A percentile compares a stretch with the other conserved stretches of the same genome.
Evolutionary conservation across 2,329 filamentous ascomycete species (phyloP).

Genomic region (Beauveria pseudobassiana): DNA sequence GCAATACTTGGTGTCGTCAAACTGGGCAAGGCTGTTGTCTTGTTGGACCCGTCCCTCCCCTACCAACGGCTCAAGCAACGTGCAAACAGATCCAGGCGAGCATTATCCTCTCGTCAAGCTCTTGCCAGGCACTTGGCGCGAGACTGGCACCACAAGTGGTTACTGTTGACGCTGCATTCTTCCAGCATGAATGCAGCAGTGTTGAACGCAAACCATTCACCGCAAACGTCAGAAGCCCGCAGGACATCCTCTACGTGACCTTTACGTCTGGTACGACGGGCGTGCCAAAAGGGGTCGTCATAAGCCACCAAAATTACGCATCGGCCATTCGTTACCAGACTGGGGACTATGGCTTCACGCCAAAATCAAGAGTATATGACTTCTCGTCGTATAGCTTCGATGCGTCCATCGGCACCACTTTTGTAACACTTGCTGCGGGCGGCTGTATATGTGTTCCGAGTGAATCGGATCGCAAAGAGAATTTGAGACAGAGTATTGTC

Average conservation of each 20-base stretch:
- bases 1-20: slow-evolving; percentile 24
- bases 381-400: slow-evolving; percentile 15
- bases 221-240: neutral
- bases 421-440: neutral
- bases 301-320: neutral
- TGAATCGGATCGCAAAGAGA: neutral
- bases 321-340: slow-evolving; percentile 6
- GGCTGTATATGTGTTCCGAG: neutral
- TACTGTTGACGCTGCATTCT: neutral
- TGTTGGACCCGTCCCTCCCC: slow-evolving; percentile 19
- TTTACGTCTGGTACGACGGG: slow-evolving; percentile 23
- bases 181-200: neutral
- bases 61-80: slow-evolving; percentile 10
- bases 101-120: neutral
- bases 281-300: slow-evolving; percentile 18
- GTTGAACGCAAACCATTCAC: neutral
- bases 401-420: neutral
- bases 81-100: slow-evolving; percentile 1
- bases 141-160: neutral
- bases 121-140: neutral
- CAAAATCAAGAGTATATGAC: slow-evolving; percentile 9
- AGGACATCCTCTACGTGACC: slow-evolving; percentile 16
- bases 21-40: slow-evolving; percentile 24
- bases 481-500: neutral
- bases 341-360: slow-evolving; percentile 7